Percentiles rank a stretch among this genome's conserved stretches.
Evolutionary conservation across 1,284 basidiomycete genomes (phyloP).

Genomic region (Irpex lacteus): DNA sequence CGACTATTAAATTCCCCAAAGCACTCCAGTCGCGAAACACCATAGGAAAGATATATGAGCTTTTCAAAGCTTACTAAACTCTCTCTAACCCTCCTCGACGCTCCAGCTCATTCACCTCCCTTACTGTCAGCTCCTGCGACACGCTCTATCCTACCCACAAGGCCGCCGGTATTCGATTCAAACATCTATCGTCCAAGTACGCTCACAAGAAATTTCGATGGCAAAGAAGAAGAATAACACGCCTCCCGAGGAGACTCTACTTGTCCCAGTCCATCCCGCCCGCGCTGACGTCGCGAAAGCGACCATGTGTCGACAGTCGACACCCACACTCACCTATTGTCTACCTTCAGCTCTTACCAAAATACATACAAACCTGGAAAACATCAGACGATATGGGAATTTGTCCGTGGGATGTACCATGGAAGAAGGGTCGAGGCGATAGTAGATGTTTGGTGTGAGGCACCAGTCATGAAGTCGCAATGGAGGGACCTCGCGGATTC

Average conservation of each 20-base stretch:
- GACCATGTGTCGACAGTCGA: constrained; percentile 54
- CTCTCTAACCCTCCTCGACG: not conserved
- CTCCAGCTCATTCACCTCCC: not conserved
- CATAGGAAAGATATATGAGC: not conserved
- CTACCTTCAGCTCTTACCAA: constrained; percentile 64
- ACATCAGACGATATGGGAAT: constrained; percentile 56
- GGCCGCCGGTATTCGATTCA: not conserved
- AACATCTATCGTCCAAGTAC: not conserved
- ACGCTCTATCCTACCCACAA: not conserved
- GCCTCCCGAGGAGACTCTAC: constrained; percentile 25
- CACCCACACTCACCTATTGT: constrained; percentile 76
- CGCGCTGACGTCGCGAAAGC: constrained; percentile 12
- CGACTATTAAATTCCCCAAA: not conserved
- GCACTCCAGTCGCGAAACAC: not conserved
- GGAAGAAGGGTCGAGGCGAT: constrained; percentile 58
- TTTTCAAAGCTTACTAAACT: not conserved
- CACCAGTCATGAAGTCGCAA: constrained; percentile 46
- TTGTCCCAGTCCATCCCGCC: constrained; percentile 24
- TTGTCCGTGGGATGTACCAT: constrained; percentile 59
- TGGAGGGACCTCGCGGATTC: constrained; percentile 78
- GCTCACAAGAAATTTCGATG: constrained; percentile 18
- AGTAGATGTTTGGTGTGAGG: constrained; percentile 84
- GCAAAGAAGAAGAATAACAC: constrained; percentile 32
- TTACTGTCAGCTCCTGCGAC: too few species aligned
- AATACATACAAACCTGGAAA: constrained; percentile 53